phyloP scores from a whole-genome alignment of 805 yeast species.

The Kluyveromyces siamensis region DNA sequence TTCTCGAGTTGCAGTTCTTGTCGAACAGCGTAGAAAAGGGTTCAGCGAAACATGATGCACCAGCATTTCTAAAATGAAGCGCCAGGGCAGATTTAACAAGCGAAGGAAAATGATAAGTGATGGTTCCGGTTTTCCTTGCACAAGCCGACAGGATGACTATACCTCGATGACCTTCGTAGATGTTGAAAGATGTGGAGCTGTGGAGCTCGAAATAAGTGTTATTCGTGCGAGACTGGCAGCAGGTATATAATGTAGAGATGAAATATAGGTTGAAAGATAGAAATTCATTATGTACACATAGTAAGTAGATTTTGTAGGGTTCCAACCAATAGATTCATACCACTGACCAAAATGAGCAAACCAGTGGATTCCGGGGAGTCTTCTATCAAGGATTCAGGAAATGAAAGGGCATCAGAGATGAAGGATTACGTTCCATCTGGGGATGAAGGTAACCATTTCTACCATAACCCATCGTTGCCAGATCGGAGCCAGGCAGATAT shows the following conservation, averaged over 20 bases:
- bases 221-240: background rate
- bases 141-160: background rate
- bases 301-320: too few species aligned
- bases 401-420: too few species aligned
- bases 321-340: too few species aligned
- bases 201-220: background rate
- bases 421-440: too few species aligned
- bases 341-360: too few species aligned
- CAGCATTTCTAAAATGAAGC: background rate
- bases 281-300: too few species aligned
- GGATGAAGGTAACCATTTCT: background rate
- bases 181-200: background rate
- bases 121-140: background rate
- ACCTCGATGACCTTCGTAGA: background rate
- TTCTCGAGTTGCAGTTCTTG: background rate
- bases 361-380: too few species aligned
- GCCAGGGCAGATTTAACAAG: background rate
- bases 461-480: constrained; percentile 11
- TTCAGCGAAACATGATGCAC: background rate
- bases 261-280: too few species aligned
- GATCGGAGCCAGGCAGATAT: constrained; percentile 5
- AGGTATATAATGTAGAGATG: background rate
- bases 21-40: background rate
- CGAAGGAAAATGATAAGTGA: background rate
- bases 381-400: too few species aligned